A percentile compares a stretch with the other conserved stretches of the same genome.
phyloP scores from a whole-genome alignment of 2,329 filamentous ascomycete genomes.

The Penicillium aurantiogriseum region DNA sequence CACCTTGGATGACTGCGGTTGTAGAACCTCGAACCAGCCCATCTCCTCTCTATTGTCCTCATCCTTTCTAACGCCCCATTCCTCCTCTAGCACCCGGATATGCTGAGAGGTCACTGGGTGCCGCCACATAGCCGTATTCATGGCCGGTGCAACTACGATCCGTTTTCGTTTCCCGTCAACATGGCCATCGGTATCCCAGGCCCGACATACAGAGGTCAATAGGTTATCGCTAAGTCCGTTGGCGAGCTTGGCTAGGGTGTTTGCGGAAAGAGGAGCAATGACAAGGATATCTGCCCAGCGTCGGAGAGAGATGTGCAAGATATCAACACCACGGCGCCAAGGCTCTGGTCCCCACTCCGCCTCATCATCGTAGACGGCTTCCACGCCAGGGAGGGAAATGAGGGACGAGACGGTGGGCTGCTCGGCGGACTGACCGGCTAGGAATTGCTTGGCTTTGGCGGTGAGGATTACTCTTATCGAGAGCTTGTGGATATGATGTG shows the following conservation, averaged over 20 bases:
- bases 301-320: constrained; percentile 83
- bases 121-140: constrained; percentile 86
- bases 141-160: constrained; percentile 72
- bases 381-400: constrained; percentile 63
- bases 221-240: constrained; percentile 73
- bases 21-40: constrained; percentile 68
- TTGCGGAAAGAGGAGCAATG: constrained; percentile 82
- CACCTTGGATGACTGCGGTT: constrained; percentile 66
- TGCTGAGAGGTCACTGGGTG: constrained; percentile 76
- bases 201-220: constrained; percentile 67
- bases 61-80: constrained; percentile 59
- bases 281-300: constrained; percentile 75
- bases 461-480: constrained; percentile 81
- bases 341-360: constrained; percentile 73
- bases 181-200: constrained; percentile 72
- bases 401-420: constrained; percentile 67
- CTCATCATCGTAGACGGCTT: constrained; percentile 72
- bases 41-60: constrained; percentile 31
- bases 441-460: constrained; percentile 67
- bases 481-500: constrained; percentile 49
- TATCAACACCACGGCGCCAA: constrained; percentile 71
- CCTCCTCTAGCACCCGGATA: constrained; percentile 63
- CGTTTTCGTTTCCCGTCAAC: constrained; percentile 58
- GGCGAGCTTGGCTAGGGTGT: constrained; percentile 76
- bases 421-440: constrained; percentile 70